Evolutionary conservation across 768 basidiomycete species (phyloP), one percentile per base, ranked within the genome.

Genomic region (Boletellus ananas): DNA sequence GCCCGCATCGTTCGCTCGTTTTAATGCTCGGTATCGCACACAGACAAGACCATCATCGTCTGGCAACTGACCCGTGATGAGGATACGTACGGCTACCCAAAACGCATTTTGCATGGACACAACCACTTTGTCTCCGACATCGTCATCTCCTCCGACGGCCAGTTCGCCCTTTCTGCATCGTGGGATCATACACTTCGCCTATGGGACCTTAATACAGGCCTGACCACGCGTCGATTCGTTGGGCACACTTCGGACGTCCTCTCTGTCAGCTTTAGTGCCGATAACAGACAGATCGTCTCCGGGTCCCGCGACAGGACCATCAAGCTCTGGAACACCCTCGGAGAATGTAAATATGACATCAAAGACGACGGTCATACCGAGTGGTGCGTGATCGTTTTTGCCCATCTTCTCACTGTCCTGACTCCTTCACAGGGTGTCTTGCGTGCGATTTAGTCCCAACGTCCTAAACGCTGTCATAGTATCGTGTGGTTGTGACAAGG

Each of bases 101-200:
- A 98, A 79, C 86, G 88, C 68, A 90, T 97, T 65, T 87, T 99
- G 53, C 88, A 92, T 70, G 95, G 96, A 55, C 96, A 99, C 80
- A 98, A 97, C 77, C 95, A 96, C 79, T 97, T 97, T 70, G 94
- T 97, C 52, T 97, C 94, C 35, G 94, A 97, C 68, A 90, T 98
- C 62, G 95, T 96, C 64, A 94, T 97, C 71, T 97, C 95, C 52
- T 96, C 95, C 53, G 96, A 99, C 70, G 96, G 96, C 65, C 95
- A 98, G 76, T 98, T 97, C 72, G 95, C 96, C 40, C 87, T 99
- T 54, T 98, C 96, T 56, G 90, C 96, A 34, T 98, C 95, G 37
- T 98, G 96, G 96, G 96, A 99, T 77, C 95, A 98, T 79, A 98
- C 96, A 34, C 89, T 99, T 64, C 90, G 96, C 67, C 86, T 99